Evolutionary conservation across 768 basidiomycete genomes (phyloP).

Genomic region (Russula foetens): DNA sequence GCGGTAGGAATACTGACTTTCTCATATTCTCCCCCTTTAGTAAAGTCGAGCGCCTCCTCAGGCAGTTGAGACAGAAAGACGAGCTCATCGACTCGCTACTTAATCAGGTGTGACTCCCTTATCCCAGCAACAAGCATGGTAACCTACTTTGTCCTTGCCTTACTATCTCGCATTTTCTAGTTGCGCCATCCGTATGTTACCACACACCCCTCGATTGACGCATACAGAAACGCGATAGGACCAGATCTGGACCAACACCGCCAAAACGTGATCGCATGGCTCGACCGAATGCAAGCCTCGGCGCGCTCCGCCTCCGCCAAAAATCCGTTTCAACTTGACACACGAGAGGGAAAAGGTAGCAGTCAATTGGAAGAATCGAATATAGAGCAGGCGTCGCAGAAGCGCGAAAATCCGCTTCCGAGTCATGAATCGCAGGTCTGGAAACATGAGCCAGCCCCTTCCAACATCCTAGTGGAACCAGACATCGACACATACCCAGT

Average conservation of each 20-base stretch:
- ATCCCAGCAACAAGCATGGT: neutral
- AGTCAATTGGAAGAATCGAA: conserved; percentile 27
- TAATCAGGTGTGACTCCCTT: conserved; percentile 42
- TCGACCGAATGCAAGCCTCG: conserved; percentile 58
- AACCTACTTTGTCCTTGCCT: neutral
- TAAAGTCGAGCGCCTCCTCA: conserved; percentile 81
- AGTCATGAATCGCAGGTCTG: conserved; percentile 2
- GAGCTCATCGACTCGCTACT: conserved; percentile 76
- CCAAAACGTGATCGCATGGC: conserved; percentile 59
- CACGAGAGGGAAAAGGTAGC: conserved; percentile 24
- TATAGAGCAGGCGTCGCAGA: neutral
- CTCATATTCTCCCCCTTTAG: conserved; percentile 46
- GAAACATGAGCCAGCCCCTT: neutral
- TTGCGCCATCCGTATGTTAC: conserved; percentile 76
- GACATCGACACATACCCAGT: conserved; percentile 36
- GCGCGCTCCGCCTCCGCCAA: conserved; percentile 39
- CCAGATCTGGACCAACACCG: conserved; percentile 65
- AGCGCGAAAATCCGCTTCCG: neutral
- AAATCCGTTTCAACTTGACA: conserved; percentile 36
- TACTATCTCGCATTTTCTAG: conserved; percentile 27
- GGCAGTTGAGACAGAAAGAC: conserved; percentile 83
- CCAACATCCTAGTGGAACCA: neutral
- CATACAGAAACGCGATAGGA: conserved; percentile 71
- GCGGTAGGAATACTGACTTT: conserved; percentile 22
- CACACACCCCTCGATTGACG: conserved; percentile 70